Evolutionary conservation across 2,329 filamentous ascomycete genomes (phyloP).

Genomic region (Ascochyta pisi): DNA sequence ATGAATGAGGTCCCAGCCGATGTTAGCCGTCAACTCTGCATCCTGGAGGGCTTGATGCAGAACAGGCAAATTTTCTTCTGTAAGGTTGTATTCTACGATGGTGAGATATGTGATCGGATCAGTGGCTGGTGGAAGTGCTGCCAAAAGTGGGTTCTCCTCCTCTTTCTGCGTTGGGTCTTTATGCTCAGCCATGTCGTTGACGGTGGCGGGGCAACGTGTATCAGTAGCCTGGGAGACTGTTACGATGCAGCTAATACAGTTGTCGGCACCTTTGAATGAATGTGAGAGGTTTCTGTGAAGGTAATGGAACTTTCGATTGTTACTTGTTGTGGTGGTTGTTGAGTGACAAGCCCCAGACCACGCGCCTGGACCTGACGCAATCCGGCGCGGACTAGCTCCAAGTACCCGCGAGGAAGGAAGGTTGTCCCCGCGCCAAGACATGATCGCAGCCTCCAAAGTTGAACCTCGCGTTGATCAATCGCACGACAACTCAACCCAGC

Average conservation of each 20-base stretch:
- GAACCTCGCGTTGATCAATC: slow-evolving; percentile 12
- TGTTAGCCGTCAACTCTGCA: slow-evolving; percentile 72
- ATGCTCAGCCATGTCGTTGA: slow-evolving; percentile 39
- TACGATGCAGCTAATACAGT: not conserved
- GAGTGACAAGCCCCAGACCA: slow-evolving; percentile 7
- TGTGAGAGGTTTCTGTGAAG: not conserved
- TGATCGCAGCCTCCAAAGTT: slow-evolving; percentile 23
- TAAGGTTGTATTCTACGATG: slow-evolving; percentile 76
- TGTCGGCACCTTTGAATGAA: not conserved
- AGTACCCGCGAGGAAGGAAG: slow-evolving; percentile 13
- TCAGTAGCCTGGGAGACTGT: not conserved
- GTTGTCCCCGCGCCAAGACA: slow-evolving; percentile 22
- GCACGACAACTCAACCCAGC: slow-evolving; percentile 7
- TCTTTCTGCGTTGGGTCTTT: slow-evolving; percentile 30
- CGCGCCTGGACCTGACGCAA: slow-evolving; percentile 26
- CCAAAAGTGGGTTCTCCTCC: slow-evolving; percentile 59
- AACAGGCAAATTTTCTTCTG: slow-evolving; percentile 68
- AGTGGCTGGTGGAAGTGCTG: slow-evolving; percentile 66
- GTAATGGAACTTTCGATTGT: not conserved
- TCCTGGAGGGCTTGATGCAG: slow-evolving; percentile 74
- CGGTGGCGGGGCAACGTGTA: slow-evolving; percentile 2
- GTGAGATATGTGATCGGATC: slow-evolving; percentile 81
- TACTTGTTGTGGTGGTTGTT: slow-evolving; percentile 7
- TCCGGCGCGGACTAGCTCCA: slow-evolving; percentile 14
- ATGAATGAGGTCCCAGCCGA: slow-evolving; percentile 84